phyloP scores from a whole-genome alignment of 2,329 filamentous ascomycete genomes.

The Pyrenochaeta sp. region DNA sequence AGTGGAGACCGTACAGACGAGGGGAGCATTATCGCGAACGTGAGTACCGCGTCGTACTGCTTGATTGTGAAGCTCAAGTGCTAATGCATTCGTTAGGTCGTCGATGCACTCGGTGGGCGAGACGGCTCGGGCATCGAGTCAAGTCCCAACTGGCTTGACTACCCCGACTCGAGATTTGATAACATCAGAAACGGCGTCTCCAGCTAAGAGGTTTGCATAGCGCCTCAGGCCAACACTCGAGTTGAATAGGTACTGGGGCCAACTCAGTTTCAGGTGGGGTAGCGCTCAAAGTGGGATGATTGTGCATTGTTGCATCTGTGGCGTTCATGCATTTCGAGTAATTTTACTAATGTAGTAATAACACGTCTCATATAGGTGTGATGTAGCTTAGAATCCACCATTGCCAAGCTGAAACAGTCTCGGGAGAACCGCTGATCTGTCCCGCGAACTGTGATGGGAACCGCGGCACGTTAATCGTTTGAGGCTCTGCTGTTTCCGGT shows the following conservation, averaged over 20 bases:
- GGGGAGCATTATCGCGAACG: slow-evolving; percentile 66
- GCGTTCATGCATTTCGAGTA: slow-evolving; percentile 21
- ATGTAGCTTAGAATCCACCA: slow-evolving; percentile 6
- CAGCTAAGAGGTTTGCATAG: background rate
- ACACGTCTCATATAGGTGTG: slow-evolving; percentile 22
- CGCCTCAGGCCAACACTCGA: no score
- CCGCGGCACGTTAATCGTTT: slow-evolving; percentile 16
- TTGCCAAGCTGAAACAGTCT: slow-evolving; percentile 21
- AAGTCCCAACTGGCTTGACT: slow-evolving; percentile 54
- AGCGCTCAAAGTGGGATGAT: no score
- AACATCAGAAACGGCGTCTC: slow-evolving; percentile 53
- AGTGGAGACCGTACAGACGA: slow-evolving; percentile 74
- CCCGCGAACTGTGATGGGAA: slow-evolving; percentile 14
- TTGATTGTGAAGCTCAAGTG: background rate
- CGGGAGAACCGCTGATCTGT: slow-evolving; percentile 16
- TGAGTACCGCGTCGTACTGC: slow-evolving; percentile 23
- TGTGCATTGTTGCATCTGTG: slow-evolving; percentile 12
- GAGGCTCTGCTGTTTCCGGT: slow-evolving; percentile 19
- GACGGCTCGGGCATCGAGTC: slow-evolving; percentile 55
- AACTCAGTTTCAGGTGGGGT: background rate
- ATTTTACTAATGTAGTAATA: slow-evolving; percentile 16
- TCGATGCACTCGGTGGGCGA: slow-evolving; percentile 49
- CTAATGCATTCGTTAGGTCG: slow-evolving; percentile 33
- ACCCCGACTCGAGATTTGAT: slow-evolving; percentile 62
- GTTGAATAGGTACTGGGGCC: background rate